Base-by-base conservation (phyloP, 148 eudicot genomes). In the Rhododendron vialii region DNA sequence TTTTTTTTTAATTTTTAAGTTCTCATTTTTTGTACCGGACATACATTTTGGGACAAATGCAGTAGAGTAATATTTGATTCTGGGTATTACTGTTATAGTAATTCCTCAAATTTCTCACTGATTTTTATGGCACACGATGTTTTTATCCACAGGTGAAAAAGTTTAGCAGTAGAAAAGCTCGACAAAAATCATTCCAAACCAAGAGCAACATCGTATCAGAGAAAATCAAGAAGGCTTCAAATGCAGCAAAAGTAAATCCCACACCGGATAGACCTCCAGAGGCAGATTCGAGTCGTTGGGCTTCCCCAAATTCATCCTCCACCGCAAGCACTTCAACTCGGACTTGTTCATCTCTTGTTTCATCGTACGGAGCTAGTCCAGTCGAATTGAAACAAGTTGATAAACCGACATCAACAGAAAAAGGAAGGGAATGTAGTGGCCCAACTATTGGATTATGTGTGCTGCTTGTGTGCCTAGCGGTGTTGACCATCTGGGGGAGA, bases 401-500 rank as follows among this genome's bases (percentile, higher is more conserved):
- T 26, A 45, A 12, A 79, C 17, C 20, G 11, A 13, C 36, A 14
- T 35, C 73, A 13, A 61, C 20, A 47, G 82, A 63, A 2, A 63
- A 35, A 20, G 45, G 67, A 17, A 24, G 71, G 36, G 48, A 48
- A 80, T 5, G 0, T 51, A n/a, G 12, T 18, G 45, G 83, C 79
- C 53, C 82, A 36, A 43, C 65, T 1, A 9, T 45, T 9, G 84
- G 87, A 33, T 15, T 86, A 76, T 82, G 48, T 28, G 36, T 86
- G 59, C 51, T 89, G 75, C 20, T 91, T 17, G 11, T 88, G 15
- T 86, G 88, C 71, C 65, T 90, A 28, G 73, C 81, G 17, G 85
- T 75, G 15, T 76, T 90, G 84, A 61, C 85, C 22, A 55, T 85
- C 7, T 87, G 86, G 75, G 92, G 92, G 11, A 85, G 81, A 77